Percentiles rank a stretch among this genome's conserved stretches.
Evolutionary conservation across 164 flowering plant genomes (phyloP).

Genomic region (Magnolia changhungtana): DNA sequence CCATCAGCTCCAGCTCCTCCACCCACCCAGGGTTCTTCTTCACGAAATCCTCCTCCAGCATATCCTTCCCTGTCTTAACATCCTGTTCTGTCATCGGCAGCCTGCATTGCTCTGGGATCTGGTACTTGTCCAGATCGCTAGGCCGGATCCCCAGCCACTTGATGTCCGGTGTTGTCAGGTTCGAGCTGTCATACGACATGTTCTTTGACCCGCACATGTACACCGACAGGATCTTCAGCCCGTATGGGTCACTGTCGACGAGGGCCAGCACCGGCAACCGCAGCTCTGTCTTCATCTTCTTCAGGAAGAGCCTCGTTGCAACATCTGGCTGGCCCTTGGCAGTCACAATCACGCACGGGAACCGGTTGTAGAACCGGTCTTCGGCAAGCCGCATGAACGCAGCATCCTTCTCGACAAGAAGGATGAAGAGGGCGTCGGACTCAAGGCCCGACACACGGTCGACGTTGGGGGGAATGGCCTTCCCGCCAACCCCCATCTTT

Average conservation of each 20-base stretch:
- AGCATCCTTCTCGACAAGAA: constrained; percentile 95
- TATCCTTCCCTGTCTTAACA: constrained; percentile 91
- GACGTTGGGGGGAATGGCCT: constrained; percentile 95
- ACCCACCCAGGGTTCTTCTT: constrained; percentile 99
- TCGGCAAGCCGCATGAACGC: constrained; percentile 92
- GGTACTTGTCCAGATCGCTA: constrained; percentile 91
- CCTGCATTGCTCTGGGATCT: constrained; percentile 92
- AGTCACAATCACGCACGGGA: constrained; percentile 90
- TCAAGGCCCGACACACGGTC: constrained; percentile 88
- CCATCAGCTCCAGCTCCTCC: constrained; percentile 83
- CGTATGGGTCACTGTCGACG: constrained; percentile 97
- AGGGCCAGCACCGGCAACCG: constrained; percentile 85
- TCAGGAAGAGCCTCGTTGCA: constrained; percentile 84
- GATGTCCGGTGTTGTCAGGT: constrained; percentile 92
- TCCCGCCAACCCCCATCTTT: constrained; percentile 97
- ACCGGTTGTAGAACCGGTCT: constrained; percentile 89
- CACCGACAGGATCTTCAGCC: constrained; percentile 87
- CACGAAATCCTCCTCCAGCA: constrained; percentile 99
- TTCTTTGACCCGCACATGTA: constrained; percentile 99
- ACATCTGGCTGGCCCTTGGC: constrained; percentile 99
- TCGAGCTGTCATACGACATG: constrained; percentile 94
- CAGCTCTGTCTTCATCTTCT: constrained; percentile 88
- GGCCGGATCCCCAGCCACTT: constrained; percentile 98
- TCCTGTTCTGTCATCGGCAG: constrained; percentile 98
- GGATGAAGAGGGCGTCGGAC: constrained; percentile 87